Evolutionary conservation across 2,329 filamentous ascomycete species (phyloP), one percentile per base, ranked within the genome.

Genomic region (Lasiodiplodia sp.): DNA sequence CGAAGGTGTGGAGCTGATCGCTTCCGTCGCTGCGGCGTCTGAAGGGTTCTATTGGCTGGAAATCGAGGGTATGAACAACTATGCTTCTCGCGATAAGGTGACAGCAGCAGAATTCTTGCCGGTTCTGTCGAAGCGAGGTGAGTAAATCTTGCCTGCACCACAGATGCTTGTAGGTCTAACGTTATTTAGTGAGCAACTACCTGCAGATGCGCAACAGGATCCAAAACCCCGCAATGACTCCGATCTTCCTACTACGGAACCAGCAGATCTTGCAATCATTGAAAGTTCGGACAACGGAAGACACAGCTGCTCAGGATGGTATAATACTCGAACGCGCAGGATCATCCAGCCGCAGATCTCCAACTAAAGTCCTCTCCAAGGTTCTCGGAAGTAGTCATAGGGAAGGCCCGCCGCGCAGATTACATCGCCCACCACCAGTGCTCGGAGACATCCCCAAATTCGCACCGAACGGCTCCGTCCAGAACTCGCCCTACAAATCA

Each of bases 351-450:
- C 86, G 95, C 11, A 89, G 89, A n/a, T 97, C 94, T 0, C 94
- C 95, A 0, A 92, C 96, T 58, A 98, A 97, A 78, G 86, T 97
- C 75, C 84, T 98, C 18, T 96, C 94, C 0, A 97, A 87, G 75
- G 88, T 97, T 66, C 88, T 96, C 73, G 87, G 88, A 40, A 87
- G 88, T 28, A 87, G 85, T 68, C 85, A 80, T 21, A 85, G 83
- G 56, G 78, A 80, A 23, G 73, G 75, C 25, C 72, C 74, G 38
- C 60, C 69, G 12, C 74, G 76, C 25, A 81, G 74, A 67, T 71
- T 80, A 7, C 76, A 80, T 51, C 77, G 77, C 10, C 72, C 75
- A 3, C 72, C 75, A 14, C 76, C 76, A 14, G 60, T 40, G 8
- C 68, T 81, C 34, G 75, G 76, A 47, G 78, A 81, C 16, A 76